phyloP scores from a whole-genome alignment of 2,329 filamentous ascomycete genomes.

The Alternaria brassicae region DNA sequence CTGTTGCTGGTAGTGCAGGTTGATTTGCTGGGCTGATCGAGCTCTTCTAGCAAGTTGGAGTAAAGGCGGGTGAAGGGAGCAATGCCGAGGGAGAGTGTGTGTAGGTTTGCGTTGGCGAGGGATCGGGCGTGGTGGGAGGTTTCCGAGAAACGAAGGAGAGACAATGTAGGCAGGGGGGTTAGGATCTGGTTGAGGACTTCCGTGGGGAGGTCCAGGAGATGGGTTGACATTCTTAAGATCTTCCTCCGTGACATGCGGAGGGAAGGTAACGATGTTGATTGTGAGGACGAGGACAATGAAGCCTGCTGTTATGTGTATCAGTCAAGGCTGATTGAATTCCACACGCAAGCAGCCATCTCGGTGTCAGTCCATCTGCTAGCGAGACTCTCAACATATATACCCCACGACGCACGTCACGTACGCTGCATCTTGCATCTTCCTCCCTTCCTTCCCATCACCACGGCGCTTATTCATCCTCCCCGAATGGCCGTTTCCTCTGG shows the following conservation, averaged over 20 bases:
- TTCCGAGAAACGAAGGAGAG: conserved; percentile 45
- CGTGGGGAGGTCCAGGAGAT: conserved; percentile 38
- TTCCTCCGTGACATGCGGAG: no score
- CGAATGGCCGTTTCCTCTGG: neutral
- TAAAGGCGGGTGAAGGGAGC: conserved; percentile 52
- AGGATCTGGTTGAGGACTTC: conserved; percentile 47
- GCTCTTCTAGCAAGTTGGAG: neutral
- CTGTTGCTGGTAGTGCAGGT: conserved; percentile 55
- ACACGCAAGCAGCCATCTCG: neutral
- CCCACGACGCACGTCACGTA: neutral
- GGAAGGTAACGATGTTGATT: neutral
- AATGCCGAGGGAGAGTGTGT: conserved; percentile 79
- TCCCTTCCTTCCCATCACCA: neutral
- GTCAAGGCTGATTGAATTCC: neutral
- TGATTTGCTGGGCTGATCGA: neutral
- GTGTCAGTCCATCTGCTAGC: neutral
- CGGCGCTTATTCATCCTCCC: neutral
- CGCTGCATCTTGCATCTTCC: neutral
- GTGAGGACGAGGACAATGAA: neutral
- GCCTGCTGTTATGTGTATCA: neutral
- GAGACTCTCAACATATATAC: neutral
- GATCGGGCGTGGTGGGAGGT: conserved; percentile 37
- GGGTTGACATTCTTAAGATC: conserved; percentile 20
- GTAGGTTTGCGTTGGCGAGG: conserved; percentile 42
- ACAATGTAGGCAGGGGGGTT: conserved; percentile 37